These are phyloP conservation scores for Cicer cuneatum DNA, from an alignment of 306 rosid genomes.

Conservation along the genomic window DNA sequence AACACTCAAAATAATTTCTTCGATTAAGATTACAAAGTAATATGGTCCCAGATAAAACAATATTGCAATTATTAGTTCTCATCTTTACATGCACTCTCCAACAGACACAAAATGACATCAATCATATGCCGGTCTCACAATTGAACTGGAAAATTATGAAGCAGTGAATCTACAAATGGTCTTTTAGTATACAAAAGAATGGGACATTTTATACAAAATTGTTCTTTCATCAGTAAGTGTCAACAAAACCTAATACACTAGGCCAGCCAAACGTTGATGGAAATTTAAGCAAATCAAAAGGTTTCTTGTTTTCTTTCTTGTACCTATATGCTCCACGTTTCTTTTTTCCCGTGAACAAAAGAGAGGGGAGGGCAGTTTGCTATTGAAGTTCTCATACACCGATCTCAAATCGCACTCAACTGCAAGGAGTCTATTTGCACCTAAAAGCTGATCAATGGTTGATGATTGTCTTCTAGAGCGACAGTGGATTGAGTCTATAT, in stretches of 20 bases:
- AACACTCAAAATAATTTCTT: not conserved
- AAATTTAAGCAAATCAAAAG: constrained; percentile 38
- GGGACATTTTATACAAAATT: constrained; percentile 48
- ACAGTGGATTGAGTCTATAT: constrained; percentile 38
- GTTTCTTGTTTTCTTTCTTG: constrained; percentile 18
- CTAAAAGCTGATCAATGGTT: constrained; percentile 34
- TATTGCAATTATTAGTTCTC: not conserved
- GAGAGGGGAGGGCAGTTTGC: constrained; percentile 5
- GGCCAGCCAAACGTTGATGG: constrained; percentile 38
- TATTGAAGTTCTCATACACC: constrained; percentile 25
- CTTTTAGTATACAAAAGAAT: constrained; percentile 52
- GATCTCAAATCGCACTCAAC: constrained; percentile 32
- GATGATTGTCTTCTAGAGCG: constrained; percentile 32
- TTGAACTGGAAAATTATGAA: constrained; percentile 35
- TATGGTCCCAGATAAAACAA: not conserved
- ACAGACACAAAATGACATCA: constrained; percentile 6
- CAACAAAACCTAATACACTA: constrained; percentile 39
- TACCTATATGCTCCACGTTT: constrained; percentile 34
- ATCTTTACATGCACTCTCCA: constrained; percentile 29
- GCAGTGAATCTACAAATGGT: constrained; percentile 41
- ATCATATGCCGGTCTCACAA: constrained; percentile 22
- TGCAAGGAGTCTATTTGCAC: constrained; percentile 29
- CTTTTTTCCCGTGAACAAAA: constrained; percentile 32
- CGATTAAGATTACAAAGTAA: not conserved
- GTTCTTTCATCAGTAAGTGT: constrained; percentile 36